A percentile compares a stretch with the other conserved stretches of the same genome.
Evolutionary conservation across 192 early-diverging fungal genomes (phyloP).

Genomic region (Linnemannia hyalina): DNA sequence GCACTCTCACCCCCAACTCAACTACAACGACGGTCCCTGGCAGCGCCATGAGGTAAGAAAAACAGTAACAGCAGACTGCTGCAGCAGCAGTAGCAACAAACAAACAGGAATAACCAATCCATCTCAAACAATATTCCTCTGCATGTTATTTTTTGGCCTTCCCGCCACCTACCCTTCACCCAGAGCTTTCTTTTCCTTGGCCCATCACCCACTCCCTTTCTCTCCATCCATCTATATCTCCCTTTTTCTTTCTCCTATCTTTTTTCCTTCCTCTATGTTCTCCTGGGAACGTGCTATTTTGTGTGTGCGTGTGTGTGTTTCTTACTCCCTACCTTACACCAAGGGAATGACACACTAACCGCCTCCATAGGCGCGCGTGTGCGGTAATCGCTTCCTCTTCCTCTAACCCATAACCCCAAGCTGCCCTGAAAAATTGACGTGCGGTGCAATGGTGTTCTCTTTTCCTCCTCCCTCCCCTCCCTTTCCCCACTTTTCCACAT

Average conservation of each 20-base stretch:
- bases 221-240: not conserved
- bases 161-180: not conserved
- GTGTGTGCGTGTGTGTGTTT: not conserved
- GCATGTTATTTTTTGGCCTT: not conserved
- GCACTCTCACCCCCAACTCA: conserved; percentile 1
- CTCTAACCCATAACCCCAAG: not conserved
- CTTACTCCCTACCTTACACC: not conserved
- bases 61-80: not conserved
- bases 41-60: conserved; percentile 45
- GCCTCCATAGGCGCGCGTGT: not conserved
- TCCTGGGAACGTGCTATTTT: not conserved
- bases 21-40: conserved; percentile 40
- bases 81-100: not conserved
- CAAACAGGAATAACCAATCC: not conserved
- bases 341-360: conserved; percentile 2
- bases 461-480: not conserved
- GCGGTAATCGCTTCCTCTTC: not conserved
- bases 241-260: not conserved
- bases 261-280: not conserved
- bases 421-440: not conserved
- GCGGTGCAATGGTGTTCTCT: not conserved
- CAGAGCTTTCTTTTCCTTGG: not conserved
- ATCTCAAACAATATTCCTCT: not conserved
- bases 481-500: not conserved
- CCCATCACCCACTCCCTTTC: not conserved